phyloP scores from a whole-genome alignment of 495 filamentous ascomycete genomes.

The Halenospora varia region DNA sequence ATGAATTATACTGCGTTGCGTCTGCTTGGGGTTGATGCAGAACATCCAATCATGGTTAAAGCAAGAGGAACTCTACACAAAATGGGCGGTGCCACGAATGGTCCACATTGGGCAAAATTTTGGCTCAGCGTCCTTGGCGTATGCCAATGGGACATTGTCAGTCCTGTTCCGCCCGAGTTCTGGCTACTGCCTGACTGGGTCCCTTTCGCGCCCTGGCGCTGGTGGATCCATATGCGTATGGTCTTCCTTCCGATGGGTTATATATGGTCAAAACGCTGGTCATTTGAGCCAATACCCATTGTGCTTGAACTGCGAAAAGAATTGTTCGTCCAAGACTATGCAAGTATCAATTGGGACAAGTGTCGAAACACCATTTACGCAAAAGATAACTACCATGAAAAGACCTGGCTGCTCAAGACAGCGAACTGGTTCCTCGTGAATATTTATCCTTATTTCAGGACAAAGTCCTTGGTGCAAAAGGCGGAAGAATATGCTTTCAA shows the following conservation, averaged over 20 bases:
- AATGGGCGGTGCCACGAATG: constrained; percentile 79
- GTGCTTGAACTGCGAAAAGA: constrained; percentile 74
- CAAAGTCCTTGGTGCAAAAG: constrained; percentile 48
- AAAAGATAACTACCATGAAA: constrained; percentile 89
- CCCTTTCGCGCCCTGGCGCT: constrained; percentile 90
- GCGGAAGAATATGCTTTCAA: constrained; percentile 70
- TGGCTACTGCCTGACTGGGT: constrained; percentile 97
- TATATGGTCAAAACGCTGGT: constrained; percentile 76
- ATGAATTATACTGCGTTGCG: constrained; percentile 88
- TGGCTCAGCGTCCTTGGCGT: constrained; percentile 83
- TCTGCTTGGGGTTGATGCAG: constrained; percentile 81
- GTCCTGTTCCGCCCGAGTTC: constrained; percentile 87
- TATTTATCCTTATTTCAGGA: constrained; percentile 69
- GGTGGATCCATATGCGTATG: constrained; percentile 97
- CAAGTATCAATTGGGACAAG: constrained; percentile 66
- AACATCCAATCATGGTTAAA: constrained; percentile 82
- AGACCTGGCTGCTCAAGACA: constrained; percentile 73
- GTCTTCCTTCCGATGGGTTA: constrained; percentile 93
- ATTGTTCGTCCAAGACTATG: constrained; percentile 76
- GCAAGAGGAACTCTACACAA: constrained; percentile 78
- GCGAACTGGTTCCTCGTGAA: constrained; percentile 74
- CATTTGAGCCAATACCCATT: constrained; percentile 64
- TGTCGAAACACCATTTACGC: constrained; percentile 80
- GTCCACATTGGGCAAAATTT: constrained; percentile 94
- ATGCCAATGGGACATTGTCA: constrained; percentile 86